Percentiles rank a stretch among this genome's conserved stretches.
phyloP scores from a whole-genome alignment of 176 grass and related monocot genomes.

The Sorghum bicolor region DNA sequence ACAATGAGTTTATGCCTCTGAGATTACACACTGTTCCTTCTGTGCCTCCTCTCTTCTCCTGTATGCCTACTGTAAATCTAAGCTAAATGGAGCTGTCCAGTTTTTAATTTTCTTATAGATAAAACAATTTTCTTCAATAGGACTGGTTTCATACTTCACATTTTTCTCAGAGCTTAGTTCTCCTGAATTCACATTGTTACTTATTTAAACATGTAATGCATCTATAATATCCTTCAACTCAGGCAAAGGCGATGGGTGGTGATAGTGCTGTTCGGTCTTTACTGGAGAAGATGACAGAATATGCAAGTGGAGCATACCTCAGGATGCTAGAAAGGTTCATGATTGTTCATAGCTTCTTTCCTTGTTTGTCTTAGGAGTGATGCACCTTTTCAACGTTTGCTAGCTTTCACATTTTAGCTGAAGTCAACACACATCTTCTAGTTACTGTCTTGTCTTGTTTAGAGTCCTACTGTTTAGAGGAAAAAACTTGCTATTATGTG shows the following conservation, averaged over 20 bases:
- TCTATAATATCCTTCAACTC: constrained; percentile 19
- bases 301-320: constrained; percentile 84
- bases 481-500: constrained; percentile 7
- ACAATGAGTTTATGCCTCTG: constrained; percentile 15
- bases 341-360: constrained; percentile 20
- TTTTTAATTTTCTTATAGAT: constrained; percentile 7
- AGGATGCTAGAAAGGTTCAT: constrained; percentile 87
- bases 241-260: constrained; percentile 94
- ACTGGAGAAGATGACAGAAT: constrained; percentile 89
- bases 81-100: not conserved
- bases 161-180: constrained; percentile 1
- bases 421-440: not conserved
- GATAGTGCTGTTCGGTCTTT: constrained; percentile 87
- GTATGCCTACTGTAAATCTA: constrained; percentile 1
- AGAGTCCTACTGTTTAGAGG: not conserved
- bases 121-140: not conserved
- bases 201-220: constrained; percentile 19
- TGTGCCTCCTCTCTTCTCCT: not conserved
- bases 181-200: not conserved
- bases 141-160: not conserved
- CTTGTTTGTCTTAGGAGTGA: not conserved
- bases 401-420: not conserved
- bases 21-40: not conserved
- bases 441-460: not conserved
- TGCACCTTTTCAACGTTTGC: not conserved